phyloP scores from a whole-genome alignment of 352 stramenopile genomes.

The Globisporangium polare region DNA sequence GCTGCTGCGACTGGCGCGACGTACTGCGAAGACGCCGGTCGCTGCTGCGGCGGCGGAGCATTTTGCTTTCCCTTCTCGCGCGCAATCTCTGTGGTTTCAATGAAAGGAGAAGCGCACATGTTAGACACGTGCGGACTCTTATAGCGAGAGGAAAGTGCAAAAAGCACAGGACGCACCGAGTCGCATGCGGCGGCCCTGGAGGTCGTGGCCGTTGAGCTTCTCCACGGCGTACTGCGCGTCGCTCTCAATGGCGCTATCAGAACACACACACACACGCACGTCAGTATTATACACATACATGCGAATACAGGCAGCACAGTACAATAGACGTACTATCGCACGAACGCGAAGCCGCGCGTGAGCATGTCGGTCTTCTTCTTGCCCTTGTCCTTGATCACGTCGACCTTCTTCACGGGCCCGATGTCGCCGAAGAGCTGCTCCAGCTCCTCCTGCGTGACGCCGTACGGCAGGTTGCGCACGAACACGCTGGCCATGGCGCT shows the following conservation, averaged over 20 bases:
- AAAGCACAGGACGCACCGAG: slow-evolving; percentile 42
- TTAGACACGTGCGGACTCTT: not conserved
- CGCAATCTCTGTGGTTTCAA: slow-evolving; percentile 43
- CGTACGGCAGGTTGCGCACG: slow-evolving; percentile 85
- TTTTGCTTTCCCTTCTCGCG: slow-evolving; percentile 60
- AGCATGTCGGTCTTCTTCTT: slow-evolving; percentile 76
- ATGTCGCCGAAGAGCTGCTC: slow-evolving; percentile 82
- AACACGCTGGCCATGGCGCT: slow-evolving; percentile 59
- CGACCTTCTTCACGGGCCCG: slow-evolving; percentile 81
- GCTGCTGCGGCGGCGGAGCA: slow-evolving; percentile 13
- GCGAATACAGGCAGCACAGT: not conserved
- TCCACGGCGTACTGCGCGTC: slow-evolving; percentile 69
- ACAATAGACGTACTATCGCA: slow-evolving; percentile 68
- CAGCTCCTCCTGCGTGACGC: slow-evolving; percentile 80
- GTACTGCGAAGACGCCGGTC: not conserved
- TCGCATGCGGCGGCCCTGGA: slow-evolving; percentile 75
- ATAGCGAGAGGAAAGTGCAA: not conserved
- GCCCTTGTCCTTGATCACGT: slow-evolving; percentile 89
- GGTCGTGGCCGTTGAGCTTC: slow-evolving; percentile 71
- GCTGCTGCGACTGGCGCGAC: slow-evolving; percentile 9
- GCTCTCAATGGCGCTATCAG: slow-evolving; percentile 56
- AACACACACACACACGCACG: slow-evolving; percentile 5
- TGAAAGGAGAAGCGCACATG: not conserved
- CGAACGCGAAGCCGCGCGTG: slow-evolving; percentile 83
- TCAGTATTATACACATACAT: not conserved